Conservation (phyloP, 768 basidiomycete species). For the Chalciporus pseudorubinellus region DNA sequence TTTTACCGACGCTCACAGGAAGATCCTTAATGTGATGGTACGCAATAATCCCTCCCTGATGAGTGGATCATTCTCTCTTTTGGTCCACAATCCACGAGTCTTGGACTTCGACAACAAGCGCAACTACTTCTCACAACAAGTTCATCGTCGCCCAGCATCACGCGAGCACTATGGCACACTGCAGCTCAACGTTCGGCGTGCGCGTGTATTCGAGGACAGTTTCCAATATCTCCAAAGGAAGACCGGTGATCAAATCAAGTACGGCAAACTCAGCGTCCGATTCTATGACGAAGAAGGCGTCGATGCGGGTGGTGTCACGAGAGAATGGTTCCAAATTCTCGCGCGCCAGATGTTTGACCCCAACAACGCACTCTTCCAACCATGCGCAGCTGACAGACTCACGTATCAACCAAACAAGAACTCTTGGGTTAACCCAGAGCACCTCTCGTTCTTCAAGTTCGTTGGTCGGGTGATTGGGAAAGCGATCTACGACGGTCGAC, state of each 20-base stretch:
- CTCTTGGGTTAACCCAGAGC: conserved; percentile 92
- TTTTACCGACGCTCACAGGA: conserved; percentile 92
- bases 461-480: conserved; percentile 97
- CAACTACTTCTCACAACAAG: conserved; percentile 90
- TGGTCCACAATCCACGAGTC: conserved; percentile 94
- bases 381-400: conserved; percentile 89
- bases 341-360: conserved; percentile 99
- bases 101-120: conserved; percentile 99
- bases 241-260: conserved; percentile 94
- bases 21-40: conserved; percentile 95
- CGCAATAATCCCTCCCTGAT: conserved; percentile 97
- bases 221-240: conserved; percentile 89
- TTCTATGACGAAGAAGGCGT: conserved; percentile 98
- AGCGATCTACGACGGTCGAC: conserved; percentile 93
- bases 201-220: conserved; percentile 96
- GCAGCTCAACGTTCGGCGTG: conserved; percentile 85
- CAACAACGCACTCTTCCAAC: conserved; percentile 97
- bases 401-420: conserved; percentile 97
- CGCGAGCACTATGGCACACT: conserved; percentile 82
- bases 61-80: conserved; percentile 95
- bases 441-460: conserved; percentile 97
- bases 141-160: conserved; percentile 76
- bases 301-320: conserved; percentile 95
- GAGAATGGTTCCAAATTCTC: conserved; percentile 98
- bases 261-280: conserved; percentile 93